Evolutionary conservation across 768 basidiomycete species (phyloP).

Genomic region (Amanita pallidorosea): DNA sequence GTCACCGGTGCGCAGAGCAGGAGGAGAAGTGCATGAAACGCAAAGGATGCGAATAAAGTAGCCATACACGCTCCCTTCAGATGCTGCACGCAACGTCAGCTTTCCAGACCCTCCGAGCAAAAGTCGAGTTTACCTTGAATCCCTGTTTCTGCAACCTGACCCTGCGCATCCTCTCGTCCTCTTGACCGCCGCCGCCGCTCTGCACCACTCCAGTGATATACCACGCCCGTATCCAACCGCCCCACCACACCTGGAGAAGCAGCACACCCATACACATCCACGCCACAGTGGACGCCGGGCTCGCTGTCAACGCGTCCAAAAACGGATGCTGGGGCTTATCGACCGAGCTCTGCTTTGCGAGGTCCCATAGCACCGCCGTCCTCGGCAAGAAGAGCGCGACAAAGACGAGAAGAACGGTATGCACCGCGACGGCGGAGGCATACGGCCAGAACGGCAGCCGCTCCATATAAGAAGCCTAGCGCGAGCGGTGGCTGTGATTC

Average conservation of each 20-base stretch:
- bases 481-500: neutral
- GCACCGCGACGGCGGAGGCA: slow-evolving; percentile 57
- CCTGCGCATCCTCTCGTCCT: slow-evolving; percentile 32
- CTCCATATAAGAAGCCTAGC: too few relatives aligned
- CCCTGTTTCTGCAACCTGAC: slow-evolving; percentile 25
- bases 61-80: slow-evolving; percentile 38
- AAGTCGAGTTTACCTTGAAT: slow-evolving; percentile 24
- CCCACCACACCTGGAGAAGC: slow-evolving; percentile 64
- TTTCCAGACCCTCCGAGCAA: neutral
- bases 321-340: slow-evolving; percentile 68
- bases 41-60: slow-evolving; percentile 38
- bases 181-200: slow-evolving; percentile 14
- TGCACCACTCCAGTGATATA: slow-evolving; percentile 29
- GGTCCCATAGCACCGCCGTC: slow-evolving; percentile 30
- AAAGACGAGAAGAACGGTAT: slow-evolving; percentile 55
- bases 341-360: slow-evolving; percentile 24
- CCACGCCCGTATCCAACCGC: slow-evolving; percentile 53
- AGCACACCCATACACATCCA: slow-evolving; percentile 46
- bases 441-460: slow-evolving; percentile 44
- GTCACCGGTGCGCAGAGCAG: slow-evolving; percentile 69
- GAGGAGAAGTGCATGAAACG: slow-evolving; percentile 39
- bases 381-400: slow-evolving; percentile 64
- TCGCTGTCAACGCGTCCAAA: slow-evolving; percentile 52
- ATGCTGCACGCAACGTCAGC: slow-evolving; percentile 24
- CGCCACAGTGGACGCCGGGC: slow-evolving; percentile 44